Percentiles rank a stretch among this genome's conserved stretches.
These are phyloP conservation scores for Rhizopogon salebrosus DNA, from an alignment of 768 basidiomycete species.

Conservation along the genomic window DNA sequence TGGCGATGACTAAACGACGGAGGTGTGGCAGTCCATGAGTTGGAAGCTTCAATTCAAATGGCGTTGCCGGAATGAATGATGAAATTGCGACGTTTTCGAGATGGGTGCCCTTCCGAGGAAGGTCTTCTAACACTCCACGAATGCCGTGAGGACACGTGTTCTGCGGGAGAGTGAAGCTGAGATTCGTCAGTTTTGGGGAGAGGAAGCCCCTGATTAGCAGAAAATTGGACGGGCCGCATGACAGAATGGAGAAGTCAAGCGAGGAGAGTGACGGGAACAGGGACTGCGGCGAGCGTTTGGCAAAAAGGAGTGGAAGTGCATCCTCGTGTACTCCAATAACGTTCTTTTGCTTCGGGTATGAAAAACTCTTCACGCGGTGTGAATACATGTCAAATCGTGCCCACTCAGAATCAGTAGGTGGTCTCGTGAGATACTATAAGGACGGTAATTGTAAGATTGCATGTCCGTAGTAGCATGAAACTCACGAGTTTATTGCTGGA, in stretches of 20 bases:
- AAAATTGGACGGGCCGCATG: slow-evolving; percentile 15
- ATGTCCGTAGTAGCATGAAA: background rate
- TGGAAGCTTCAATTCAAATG: slow-evolving; percentile 12
- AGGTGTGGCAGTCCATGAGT: slow-evolving; percentile 14
- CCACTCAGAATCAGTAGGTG: slow-evolving; percentile 18
- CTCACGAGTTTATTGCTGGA: slow-evolving; percentile 19
- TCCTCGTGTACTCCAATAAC: slow-evolving; percentile 21
- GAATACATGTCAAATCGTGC: slow-evolving; percentile 17
- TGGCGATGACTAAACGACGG: slow-evolving; percentile 20
- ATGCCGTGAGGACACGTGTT: slow-evolving; percentile 14
- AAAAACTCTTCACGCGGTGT: slow-evolving; percentile 17
- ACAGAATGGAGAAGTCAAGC: slow-evolving; percentile 25
- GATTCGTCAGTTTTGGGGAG: slow-evolving; percentile 15
- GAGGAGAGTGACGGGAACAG: slow-evolving; percentile 20
- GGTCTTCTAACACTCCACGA: slow-evolving; percentile 16
- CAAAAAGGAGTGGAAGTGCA: slow-evolving; percentile 16
- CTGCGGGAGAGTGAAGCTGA: slow-evolving; percentile 21
- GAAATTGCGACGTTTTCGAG: slow-evolving; percentile 15
- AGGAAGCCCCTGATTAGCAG: slow-evolving; percentile 15
- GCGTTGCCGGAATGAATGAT: slow-evolving; percentile 11
- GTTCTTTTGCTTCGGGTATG: slow-evolving; percentile 17
- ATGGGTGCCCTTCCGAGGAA: slow-evolving; percentile 15
- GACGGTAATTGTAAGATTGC: background rate
- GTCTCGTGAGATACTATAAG: slow-evolving; percentile 16
- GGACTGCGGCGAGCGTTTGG: slow-evolving; percentile 13